Evolutionary conservation across 371 early-diverging fungal genomes (phyloP).

Genomic region (Rhizopus arrhizus): DNA sequence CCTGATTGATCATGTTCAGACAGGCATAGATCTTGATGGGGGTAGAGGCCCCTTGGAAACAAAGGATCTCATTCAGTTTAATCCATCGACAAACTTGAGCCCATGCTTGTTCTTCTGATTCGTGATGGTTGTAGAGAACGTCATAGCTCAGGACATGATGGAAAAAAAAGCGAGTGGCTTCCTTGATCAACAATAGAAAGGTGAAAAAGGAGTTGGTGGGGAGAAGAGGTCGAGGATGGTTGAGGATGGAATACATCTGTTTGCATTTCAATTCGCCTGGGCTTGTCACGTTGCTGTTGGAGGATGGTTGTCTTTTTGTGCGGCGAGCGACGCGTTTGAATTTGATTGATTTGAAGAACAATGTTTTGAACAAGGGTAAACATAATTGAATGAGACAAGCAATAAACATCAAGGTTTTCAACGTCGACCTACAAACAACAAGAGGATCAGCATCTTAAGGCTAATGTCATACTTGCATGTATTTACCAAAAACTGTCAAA

Average conservation of each 20-base stretch:
- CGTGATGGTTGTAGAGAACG: slow-evolving; percentile 24
- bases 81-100: slow-evolving; percentile 43
- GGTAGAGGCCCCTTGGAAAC: slow-evolving; percentile 21
- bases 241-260: slow-evolving; percentile 32
- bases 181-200: slow-evolving; percentile 19
- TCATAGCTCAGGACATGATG: slow-evolving; percentile 44
- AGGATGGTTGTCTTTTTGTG: background rate
- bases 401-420: slow-evolving; percentile 35
- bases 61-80: slow-evolving; percentile 42
- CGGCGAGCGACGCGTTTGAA: slow-evolving; percentile 34
- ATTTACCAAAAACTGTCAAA: slow-evolving; percentile 33
- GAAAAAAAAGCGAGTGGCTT: slow-evolving; percentile 27
- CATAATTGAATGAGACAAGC: slow-evolving; percentile 36
- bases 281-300: slow-evolving; percentile 11
- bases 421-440: slow-evolving; percentile 18
- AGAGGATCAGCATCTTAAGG: background rate
- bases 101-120: slow-evolving; percentile 36
- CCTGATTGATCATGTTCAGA: slow-evolving; percentile 42
- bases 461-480: background rate
- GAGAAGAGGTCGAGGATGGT: slow-evolving; percentile 22
- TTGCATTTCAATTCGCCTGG: slow-evolving; percentile 37
- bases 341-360: slow-evolving; percentile 25
- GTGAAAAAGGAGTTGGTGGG: slow-evolving; percentile 12
- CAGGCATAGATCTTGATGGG: slow-evolving; percentile 34
- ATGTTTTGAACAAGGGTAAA: slow-evolving; percentile 32